phyloP scores from a whole-genome alignment of 2,329 filamentous ascomycete genomes.

The Knoxdaviesia capensis region DNA sequence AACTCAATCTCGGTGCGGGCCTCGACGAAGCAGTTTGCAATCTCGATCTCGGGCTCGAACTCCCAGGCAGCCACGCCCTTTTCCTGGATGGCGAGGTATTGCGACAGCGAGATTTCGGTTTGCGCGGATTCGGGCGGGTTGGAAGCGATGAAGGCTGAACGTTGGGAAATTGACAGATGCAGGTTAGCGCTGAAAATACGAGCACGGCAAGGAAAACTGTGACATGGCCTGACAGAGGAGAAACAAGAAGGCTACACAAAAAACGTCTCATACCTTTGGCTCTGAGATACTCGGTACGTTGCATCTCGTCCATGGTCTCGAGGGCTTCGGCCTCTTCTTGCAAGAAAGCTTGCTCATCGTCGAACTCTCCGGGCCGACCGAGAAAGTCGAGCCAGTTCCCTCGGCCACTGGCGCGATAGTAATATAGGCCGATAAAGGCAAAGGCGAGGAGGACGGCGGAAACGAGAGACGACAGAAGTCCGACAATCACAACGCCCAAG shows the following conservation, averaged over 20 bases:
- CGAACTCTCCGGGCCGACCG: conserved; percentile 84
- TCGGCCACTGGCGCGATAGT: conserved; percentile 21
- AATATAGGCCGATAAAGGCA: conserved; percentile 42
- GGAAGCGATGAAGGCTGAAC: conserved; percentile 69
- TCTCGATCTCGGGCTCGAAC: conserved; percentile 96
- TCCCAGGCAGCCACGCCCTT: conserved; percentile 99
- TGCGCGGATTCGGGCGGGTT: conserved; percentile 90
- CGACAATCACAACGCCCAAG: conserved; percentile 42
- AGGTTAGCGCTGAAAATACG: background rate
- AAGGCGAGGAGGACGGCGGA: conserved; percentile 61
- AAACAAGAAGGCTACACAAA: background rate
- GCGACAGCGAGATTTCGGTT: conserved; percentile 92
- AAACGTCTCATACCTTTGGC: conserved; percentile 55
- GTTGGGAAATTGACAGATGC: background rate
- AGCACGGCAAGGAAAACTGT: background rate
- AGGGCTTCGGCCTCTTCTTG: conserved; percentile 89
- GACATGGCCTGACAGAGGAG: too few relatives aligned
- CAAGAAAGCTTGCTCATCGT: conserved; percentile 88
- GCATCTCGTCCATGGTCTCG: conserved; percentile 87
- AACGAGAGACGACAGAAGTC: conserved; percentile 70
- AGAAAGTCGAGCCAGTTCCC: conserved; percentile 51
- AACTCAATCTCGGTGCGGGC: conserved; percentile 94
- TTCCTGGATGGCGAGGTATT: conserved; percentile 95
- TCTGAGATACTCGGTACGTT: conserved; percentile 74
- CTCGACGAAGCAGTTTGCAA: conserved; percentile 97